Conservation (phyloP, 306 rosid genomes). For the Sicyos edulis region DNA sequence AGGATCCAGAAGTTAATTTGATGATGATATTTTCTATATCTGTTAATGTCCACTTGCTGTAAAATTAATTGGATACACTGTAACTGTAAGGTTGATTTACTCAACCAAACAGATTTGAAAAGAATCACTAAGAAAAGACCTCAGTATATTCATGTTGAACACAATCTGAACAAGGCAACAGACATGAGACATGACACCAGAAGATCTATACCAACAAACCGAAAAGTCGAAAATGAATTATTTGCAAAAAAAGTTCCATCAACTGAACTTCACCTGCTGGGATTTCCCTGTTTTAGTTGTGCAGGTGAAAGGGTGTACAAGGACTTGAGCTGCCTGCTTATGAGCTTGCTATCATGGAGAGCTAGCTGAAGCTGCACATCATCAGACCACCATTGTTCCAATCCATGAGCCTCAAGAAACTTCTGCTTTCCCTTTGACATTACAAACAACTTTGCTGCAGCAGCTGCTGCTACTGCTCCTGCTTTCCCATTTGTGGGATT, state of each 20-base stretch:
- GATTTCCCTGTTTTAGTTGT: constrained; percentile 26
- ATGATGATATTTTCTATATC: neutral
- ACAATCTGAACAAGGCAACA: neutral
- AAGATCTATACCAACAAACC: constrained; percentile 4
- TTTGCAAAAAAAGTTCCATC: constrained; percentile 17
- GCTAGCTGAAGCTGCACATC: constrained; percentile 75
- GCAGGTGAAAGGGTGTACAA: constrained; percentile 44
- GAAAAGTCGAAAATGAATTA: neutral
- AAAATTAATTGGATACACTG: neutral
- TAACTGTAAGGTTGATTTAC: neutral
- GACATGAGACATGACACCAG: neutral
- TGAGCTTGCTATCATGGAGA: constrained; percentile 68
- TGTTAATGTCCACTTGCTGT: neutral
- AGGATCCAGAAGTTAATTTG: neutral
- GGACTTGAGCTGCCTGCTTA: constrained; percentile 78
- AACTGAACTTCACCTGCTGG: constrained; percentile 12
- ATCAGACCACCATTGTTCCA: constrained; percentile 98
- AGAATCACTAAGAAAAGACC: neutral
- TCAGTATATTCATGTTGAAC: neutral
- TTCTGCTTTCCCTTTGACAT: constrained; percentile 83
- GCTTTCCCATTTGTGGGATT: constrained; percentile 33
- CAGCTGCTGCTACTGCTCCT: neutral
- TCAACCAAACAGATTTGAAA: constrained; percentile 5
- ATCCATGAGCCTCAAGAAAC: constrained; percentile 93
- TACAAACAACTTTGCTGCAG: constrained; percentile 73